Evolutionary conservation across 352 stramenopile genomes (phyloP).

Genomic region (Globisporangium heterothallicum): DNA sequence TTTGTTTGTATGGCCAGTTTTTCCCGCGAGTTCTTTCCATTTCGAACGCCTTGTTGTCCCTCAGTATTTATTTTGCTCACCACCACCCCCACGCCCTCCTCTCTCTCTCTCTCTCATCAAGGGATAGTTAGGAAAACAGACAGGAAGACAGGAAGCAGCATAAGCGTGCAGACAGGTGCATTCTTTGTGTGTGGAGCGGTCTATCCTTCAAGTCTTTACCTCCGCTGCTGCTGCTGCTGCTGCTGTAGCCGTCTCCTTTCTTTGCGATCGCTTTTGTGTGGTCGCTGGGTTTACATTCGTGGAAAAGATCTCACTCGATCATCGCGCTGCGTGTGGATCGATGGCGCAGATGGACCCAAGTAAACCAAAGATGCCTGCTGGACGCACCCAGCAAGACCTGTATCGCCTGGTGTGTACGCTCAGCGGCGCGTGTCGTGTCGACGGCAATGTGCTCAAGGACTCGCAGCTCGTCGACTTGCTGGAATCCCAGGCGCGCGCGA

Average conservation of each 20-base stretch:
- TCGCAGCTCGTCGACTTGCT: slow-evolving; percentile 55
- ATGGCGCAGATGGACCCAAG: too few relatives aligned
- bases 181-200: background rate
- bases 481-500: slow-evolving; percentile 48
- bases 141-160: slow-evolving; percentile 5
- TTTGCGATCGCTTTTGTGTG: too few relatives aligned
- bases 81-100: slow-evolving; percentile 10
- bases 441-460: slow-evolving; percentile 68
- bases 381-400: slow-evolving; percentile 25
- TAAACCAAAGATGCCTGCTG: background rate
- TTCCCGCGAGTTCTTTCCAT: slow-evolving; percentile 7
- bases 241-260: too few relatives aligned
- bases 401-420: slow-evolving; percentile 48
- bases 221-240: background rate
- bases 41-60: slow-evolving; percentile 1
- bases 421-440: slow-evolving; percentile 47
- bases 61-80: slow-evolving; percentile 43
- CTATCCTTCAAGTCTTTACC: background rate
- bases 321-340: too few relatives aligned
- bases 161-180: background rate
- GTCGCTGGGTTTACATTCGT: too few relatives aligned
- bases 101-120: background rate
- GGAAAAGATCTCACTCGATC: too few relatives aligned
- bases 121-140: slow-evolving; percentile 4
- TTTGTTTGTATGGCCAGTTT: slow-evolving; percentile 9